These are phyloP conservation scores for Colletotrichum shisoi DNA, from an alignment of 2,329 filamentous ascomycete genomes.

Conservation along the genomic window DNA sequence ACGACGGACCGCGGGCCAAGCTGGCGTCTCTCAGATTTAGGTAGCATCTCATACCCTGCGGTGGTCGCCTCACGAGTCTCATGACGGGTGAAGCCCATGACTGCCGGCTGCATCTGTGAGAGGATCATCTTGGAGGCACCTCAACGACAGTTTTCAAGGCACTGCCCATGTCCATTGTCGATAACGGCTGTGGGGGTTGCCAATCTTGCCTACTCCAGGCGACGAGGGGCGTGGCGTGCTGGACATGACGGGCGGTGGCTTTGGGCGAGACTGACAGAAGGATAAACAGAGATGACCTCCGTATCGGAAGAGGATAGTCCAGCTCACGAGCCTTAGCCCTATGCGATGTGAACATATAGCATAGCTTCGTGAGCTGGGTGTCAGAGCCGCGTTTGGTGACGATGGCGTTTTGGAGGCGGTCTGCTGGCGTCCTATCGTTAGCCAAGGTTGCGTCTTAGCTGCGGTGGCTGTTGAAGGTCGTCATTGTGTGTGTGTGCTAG, in stretches of 20 bases:
- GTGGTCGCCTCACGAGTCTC: slow-evolving; percentile 15
- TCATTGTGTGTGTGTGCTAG: too few relatives aligned
- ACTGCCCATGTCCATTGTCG: neutral
- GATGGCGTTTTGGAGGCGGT: slow-evolving; percentile 32
- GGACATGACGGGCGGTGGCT: slow-evolving; percentile 9
- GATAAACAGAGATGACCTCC: slow-evolving; percentile 1
- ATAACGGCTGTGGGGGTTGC: slow-evolving; percentile 14
- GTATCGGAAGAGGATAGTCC: neutral
- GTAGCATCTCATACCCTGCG: slow-evolving; percentile 7
- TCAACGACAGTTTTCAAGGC: slow-evolving; percentile 1
- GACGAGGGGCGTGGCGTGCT: slow-evolving; percentile 7
- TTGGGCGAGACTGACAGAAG: slow-evolving; percentile 13
- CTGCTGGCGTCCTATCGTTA: slow-evolving; percentile 23
- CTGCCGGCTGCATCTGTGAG: slow-evolving; percentile 4
- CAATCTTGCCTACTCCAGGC: slow-evolving; percentile 13
- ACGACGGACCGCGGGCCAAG: slow-evolving; percentile 18
- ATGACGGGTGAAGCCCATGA: slow-evolving; percentile 24
- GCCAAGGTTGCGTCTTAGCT: slow-evolving; percentile 17
- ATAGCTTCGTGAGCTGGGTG: slow-evolving; percentile 8
- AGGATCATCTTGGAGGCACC: neutral
- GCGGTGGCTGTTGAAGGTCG: neutral
- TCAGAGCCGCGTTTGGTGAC: slow-evolving; percentile 27
- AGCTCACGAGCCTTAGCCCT: slow-evolving; percentile 5
- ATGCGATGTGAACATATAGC: neutral
- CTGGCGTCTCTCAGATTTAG: neutral